Evolutionary conservation across 2,329 filamentous ascomycete species (phyloP).

Genomic region (Chrysosporium queenslandicum): DNA sequence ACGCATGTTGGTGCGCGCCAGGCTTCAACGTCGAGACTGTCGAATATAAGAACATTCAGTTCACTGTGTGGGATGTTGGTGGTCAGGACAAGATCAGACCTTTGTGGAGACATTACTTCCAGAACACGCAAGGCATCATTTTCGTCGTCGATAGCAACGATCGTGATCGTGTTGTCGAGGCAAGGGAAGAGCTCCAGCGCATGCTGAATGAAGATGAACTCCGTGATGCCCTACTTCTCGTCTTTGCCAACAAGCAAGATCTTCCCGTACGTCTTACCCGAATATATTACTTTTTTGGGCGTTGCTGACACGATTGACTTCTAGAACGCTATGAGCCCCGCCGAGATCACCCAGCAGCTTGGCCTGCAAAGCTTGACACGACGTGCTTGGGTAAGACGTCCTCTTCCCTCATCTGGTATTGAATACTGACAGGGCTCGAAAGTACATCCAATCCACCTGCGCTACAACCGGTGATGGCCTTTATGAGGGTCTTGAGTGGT

Average conservation of each 20-base stretch:
- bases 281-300: constrained; percentile 1
- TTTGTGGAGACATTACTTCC: constrained; percentile 99
- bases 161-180: constrained; percentile 94
- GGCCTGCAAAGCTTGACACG: constrained; percentile 98
- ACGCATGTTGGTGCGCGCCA: constrained; percentile 29
- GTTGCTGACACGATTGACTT: constrained; percentile 14
- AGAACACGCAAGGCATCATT: constrained; percentile 98
- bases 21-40: constrained; percentile 99
- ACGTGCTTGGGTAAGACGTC: constrained; percentile 82
- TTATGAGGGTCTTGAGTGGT: constrained; percentile 96
- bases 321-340: constrained; percentile 98
- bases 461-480: constrained; percentile 98
- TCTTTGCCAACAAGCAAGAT: constrained; percentile 99
- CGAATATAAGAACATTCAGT: constrained; percentile 99
- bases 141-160: constrained; percentile 99
- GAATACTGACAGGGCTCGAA: constrained; percentile 14
- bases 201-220: constrained; percentile 99
- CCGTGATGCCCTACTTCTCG: constrained; percentile 87
- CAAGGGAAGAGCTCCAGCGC: constrained; percentile 88
- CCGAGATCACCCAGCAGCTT: constrained; percentile 99
- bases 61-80: constrained; percentile 99
- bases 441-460: constrained; percentile 99
- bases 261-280: constrained; percentile 60
- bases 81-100: constrained; percentile 99
- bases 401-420: constrained; percentile 16